Percentiles rank a stretch among this genome's conserved stretches.
These are phyloP conservation scores for Sophora flavescens DNA, from an alignment of 306 rosid species.

Conservation along the genomic window DNA sequence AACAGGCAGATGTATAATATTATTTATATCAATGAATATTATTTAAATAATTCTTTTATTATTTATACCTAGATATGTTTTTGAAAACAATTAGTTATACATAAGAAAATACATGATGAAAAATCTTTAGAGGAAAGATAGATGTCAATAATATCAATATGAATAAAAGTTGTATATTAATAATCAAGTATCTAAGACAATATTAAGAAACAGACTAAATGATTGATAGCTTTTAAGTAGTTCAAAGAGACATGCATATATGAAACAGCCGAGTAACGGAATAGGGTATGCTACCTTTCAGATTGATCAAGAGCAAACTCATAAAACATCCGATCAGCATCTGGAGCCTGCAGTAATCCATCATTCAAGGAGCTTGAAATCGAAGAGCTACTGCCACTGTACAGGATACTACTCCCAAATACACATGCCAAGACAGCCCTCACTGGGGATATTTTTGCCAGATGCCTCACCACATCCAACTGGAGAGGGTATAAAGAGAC, in stretches of 20 bases:
- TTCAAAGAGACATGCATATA: slow-evolving; percentile 3
- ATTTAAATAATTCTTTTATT: background rate
- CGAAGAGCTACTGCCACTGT: slow-evolving; percentile 78
- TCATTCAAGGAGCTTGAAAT: slow-evolving; percentile 82
- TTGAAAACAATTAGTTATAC: slow-evolving; percentile 3
- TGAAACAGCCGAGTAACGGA: slow-evolving; percentile 25
- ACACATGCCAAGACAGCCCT: slow-evolving; percentile 96
- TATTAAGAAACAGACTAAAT: slow-evolving; percentile 16
- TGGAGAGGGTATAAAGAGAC: slow-evolving; percentile 88
- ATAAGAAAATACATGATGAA: slow-evolving; percentile 37
- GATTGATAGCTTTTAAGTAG: background rate
- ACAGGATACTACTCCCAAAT: slow-evolving; percentile 92
- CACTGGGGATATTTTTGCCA: slow-evolving; percentile 95
- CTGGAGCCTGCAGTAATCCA: slow-evolving; percentile 78
- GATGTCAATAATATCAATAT: slow-evolving; percentile 11
- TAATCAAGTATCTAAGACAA: slow-evolving; percentile 29
- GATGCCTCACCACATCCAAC: slow-evolving; percentile 91
- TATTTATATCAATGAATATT: background rate
- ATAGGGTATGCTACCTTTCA: slow-evolving; percentile 70
- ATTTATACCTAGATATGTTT: background rate
- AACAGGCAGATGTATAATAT: background rate
- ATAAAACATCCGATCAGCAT: slow-evolving; percentile 83
- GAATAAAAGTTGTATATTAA: slow-evolving; percentile 21
- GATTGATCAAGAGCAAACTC: slow-evolving; percentile 99
- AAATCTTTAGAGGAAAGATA: background rate